phyloP scores from a whole-genome alignment of 2,329 filamentous ascomycete genomes.

The Colletotrichum sp. region DNA sequence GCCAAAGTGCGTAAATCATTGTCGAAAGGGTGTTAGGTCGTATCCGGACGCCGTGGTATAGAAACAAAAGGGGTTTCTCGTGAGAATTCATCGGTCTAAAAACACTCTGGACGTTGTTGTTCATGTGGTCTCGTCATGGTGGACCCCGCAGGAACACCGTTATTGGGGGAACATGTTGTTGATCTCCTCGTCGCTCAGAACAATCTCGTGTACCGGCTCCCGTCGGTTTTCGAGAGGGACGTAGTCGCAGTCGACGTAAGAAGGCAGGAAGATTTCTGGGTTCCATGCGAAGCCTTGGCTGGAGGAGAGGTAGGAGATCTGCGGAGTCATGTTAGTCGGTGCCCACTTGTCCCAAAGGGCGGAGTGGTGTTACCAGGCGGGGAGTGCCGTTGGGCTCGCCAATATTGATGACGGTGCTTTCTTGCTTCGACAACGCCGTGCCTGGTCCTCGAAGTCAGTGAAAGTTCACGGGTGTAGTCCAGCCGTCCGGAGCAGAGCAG shows the following conservation, averaged over 20 bases:
- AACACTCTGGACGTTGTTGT: constrained; percentile 21
- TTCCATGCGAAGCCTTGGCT: constrained; percentile 87
- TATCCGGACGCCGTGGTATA: constrained; percentile 21
- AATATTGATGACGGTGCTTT: constrained; percentile 83
- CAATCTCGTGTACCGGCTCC: constrained; percentile 80
- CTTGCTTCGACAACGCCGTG: constrained; percentile 73
- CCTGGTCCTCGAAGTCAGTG: constrained; percentile 53
- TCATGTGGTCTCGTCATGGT: constrained; percentile 2
- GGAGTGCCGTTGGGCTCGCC: constrained; percentile 76
- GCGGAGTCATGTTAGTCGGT: not conserved
- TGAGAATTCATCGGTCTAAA: constrained; percentile 30
- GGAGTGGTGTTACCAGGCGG: constrained; percentile 63
- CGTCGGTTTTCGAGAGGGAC: constrained; percentile 76
- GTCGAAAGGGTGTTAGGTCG: constrained; percentile 7
- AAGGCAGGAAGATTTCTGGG: constrained; percentile 83
- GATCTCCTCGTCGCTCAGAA: constrained; percentile 78
- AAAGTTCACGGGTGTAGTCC: not conserved
- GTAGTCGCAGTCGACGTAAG: constrained; percentile 77
- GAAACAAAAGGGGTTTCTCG: constrained; percentile 14
- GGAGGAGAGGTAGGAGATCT: constrained; percentile 82
- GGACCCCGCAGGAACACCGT: constrained; percentile 22
- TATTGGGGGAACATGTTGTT: constrained; percentile 71
- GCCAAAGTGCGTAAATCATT: not conserved
- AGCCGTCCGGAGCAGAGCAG: not conserved
- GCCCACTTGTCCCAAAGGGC: not conserved